Conservation (phyloP, 2,329 filamentous ascomycete species). For the Curvularia verruculosa region DNA sequence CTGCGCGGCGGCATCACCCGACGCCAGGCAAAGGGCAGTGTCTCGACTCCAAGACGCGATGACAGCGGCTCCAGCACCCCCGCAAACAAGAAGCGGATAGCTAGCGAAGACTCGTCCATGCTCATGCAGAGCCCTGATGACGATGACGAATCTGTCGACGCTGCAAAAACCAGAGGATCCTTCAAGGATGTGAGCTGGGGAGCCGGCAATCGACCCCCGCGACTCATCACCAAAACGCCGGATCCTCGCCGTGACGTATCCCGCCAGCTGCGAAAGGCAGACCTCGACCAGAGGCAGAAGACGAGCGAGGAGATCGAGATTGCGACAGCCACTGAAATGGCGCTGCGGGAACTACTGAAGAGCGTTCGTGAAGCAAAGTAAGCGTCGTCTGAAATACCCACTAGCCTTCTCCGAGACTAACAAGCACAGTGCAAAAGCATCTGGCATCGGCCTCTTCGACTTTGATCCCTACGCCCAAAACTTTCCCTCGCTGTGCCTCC, state of each 20-base stretch:
- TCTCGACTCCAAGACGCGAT: constrained; percentile 58
- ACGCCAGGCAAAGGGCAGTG: constrained; percentile 74
- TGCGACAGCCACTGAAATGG: constrained; percentile 82
- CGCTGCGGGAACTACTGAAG: constrained; percentile 79
- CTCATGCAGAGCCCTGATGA: constrained; percentile 33
- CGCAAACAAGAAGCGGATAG: constrained; percentile 28
- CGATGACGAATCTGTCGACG: constrained; percentile 30
- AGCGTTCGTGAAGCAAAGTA: constrained; percentile 85
- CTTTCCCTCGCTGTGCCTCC: constrained; percentile 83
- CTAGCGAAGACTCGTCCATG: constrained; percentile 36
- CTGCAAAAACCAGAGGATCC: constrained; percentile 48
- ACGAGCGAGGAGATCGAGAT: constrained; percentile 75
- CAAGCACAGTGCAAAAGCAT: constrained; percentile 51
- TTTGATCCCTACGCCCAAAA: constrained; percentile 86
- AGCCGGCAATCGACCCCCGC: constrained; percentile 70
- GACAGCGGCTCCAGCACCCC: constrained; percentile 37
- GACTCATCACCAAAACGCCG: constrained; percentile 55
- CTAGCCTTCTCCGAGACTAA: neutral
- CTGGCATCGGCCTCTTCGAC: constrained; percentile 63
- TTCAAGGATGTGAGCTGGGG: constrained; percentile 74
- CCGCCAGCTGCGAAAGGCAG: constrained; percentile 58
- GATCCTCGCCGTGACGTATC: constrained; percentile 46
- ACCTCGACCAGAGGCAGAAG: constrained; percentile 68
- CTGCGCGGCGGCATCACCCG: constrained; percentile 85
- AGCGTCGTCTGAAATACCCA: constrained; percentile 5